phyloP scores from a whole-genome alignment of 1,284 basidiomycete genomes.

The Rhodofomes roseus region DNA sequence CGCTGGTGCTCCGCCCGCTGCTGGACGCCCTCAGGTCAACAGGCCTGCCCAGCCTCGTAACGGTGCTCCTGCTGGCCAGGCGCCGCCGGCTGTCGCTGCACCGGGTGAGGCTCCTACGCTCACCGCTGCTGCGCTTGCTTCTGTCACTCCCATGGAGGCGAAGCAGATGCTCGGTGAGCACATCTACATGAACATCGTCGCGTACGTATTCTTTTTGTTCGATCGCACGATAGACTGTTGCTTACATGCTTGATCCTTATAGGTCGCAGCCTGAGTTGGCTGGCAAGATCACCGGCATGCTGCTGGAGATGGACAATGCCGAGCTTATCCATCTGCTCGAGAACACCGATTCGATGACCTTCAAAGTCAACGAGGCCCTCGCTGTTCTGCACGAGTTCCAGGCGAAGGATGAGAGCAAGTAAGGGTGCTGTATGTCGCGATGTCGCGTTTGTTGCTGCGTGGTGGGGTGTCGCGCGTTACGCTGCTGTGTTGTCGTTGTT shows the following conservation, averaged over 20 bases:
- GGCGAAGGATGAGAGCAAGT: conserved; percentile 43
- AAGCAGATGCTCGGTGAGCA: conserved; percentile 96
- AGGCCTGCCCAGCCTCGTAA: conserved; percentile 25
- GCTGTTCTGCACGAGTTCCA: conserved; percentile 76
- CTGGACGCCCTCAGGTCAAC: conserved; percentile 26
- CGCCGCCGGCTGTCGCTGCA: conserved; percentile 32
- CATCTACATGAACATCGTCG: conserved; percentile 84
- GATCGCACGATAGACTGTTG: conserved; percentile 7
- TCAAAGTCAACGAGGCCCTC: conserved; percentile 89
- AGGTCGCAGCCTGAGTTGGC: conserved; percentile 83
- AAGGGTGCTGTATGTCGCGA: conserved; percentile 12
- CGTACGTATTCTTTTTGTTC: conserved; percentile 45
- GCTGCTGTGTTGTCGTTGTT: conserved; percentile 9
- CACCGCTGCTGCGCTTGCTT: conserved; percentile 60
- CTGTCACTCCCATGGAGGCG: conserved; percentile 82
- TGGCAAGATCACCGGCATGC: conserved; percentile 97
- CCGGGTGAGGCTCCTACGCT: conserved; percentile 36
- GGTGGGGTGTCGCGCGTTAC: conserved; percentile 6
- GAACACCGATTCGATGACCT: conserved; percentile 72
- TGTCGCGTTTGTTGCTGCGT: conserved; percentile 20
- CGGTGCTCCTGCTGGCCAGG: conserved; percentile 33
- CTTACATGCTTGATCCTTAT: conserved; percentile 3
- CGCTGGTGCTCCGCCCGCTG: conserved; percentile 39
- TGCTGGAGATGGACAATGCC: conserved; percentile 95
- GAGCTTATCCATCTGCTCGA: conserved; percentile 88